Evolutionary conservation across 768 basidiomycete genomes (phyloP).

Genomic region (Trametes elegans): DNA sequence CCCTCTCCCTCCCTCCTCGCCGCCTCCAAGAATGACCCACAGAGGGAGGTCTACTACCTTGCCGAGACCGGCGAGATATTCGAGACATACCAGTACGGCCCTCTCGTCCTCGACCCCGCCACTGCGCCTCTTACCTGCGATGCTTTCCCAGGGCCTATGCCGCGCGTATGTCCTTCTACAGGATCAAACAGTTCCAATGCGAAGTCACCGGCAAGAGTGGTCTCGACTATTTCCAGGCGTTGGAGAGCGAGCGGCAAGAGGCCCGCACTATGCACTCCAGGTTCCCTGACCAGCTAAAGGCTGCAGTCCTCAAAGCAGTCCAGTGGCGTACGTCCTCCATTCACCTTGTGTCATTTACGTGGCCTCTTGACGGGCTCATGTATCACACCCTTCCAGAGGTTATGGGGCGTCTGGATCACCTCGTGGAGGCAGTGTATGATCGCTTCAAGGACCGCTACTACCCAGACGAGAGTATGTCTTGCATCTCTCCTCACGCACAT

Average conservation of each 20-base stretch:
- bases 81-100: slow-evolving; percentile 87
- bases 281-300: slow-evolving; percentile 92
- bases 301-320: slow-evolving; percentile 85
- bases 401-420: slow-evolving; percentile 91
- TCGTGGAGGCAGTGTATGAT: slow-evolving; percentile 93
- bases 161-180: slow-evolving; percentile 92
- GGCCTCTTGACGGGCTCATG: slow-evolving; percentile 11
- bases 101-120: slow-evolving; percentile 27
- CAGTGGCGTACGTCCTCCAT: slow-evolving; percentile 87
- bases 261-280: slow-evolving; percentile 84
- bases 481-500: not conserved
- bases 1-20: slow-evolving; percentile 70
- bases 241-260: slow-evolving; percentile 89
- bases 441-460: slow-evolving; percentile 97
- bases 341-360: slow-evolving; percentile 6
- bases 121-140: slow-evolving; percentile 18
- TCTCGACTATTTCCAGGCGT: slow-evolving; percentile 91
- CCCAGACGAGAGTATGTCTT: slow-evolving; percentile 74
- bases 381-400: slow-evolving; percentile 62
- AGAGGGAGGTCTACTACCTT: slow-evolving; percentile 86
- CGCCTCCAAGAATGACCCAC: slow-evolving; percentile 59
- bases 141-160: slow-evolving; percentile 62
- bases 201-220: slow-evolving; percentile 95
- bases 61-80: slow-evolving; percentile 97
- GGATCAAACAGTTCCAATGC: slow-evolving; percentile 92